Evolutionary conservation across 2,329 filamentous ascomycete species (phyloP), one percentile per base, ranked within the genome.

Genomic region (Colletotrichum sp.): DNA sequence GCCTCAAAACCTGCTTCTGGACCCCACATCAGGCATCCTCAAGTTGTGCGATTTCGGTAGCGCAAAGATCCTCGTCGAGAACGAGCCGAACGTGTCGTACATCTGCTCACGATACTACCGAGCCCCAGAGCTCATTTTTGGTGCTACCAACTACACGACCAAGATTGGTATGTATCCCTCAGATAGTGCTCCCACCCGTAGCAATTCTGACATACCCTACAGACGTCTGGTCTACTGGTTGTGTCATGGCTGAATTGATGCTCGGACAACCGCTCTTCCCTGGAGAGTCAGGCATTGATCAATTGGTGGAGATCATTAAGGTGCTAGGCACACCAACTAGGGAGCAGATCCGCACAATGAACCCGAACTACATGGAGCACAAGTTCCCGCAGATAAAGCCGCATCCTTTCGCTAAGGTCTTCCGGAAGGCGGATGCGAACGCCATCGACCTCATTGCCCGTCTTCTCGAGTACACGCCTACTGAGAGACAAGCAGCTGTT

Each of bases 311-410:
- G 87, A 99, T 99, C 84, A 99, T 99, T 90, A 99, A 99, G 88
- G 96, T 99, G 69, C 89, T 99, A 76, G 97, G 97, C 76, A 99
- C 97, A 22, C 97, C 97, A 22, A 98, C 97, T 43, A 92, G 97
- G 78, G 97, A 99, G 85, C 97, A 99, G 86, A 99, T 99, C 82
- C 95, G 97, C 80, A 99, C 97, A 79, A 99, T 99, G 97, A 99
- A 99, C 87, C 97, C 97, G 75, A 99, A 99, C 87, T 99, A 99
- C 87, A 99, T 99, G 97, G 97, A 99, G 88, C 97, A 99, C 89
- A 98, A 98, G 89, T 99, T 99, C 87, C 97, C 97, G 64, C 97
- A 99, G 86, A 99, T 99, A 89, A 99, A 99, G 89, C 97, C 97
- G 74, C 97, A 99, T 83, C 97, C 97, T 32, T 99, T 99, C 90